Percentiles rank a stretch among this genome's conserved stretches.
Evolutionary conservation across 257 asterid genomes (phyloP).

Genomic region (Haberlea rhodopensis): DNA sequence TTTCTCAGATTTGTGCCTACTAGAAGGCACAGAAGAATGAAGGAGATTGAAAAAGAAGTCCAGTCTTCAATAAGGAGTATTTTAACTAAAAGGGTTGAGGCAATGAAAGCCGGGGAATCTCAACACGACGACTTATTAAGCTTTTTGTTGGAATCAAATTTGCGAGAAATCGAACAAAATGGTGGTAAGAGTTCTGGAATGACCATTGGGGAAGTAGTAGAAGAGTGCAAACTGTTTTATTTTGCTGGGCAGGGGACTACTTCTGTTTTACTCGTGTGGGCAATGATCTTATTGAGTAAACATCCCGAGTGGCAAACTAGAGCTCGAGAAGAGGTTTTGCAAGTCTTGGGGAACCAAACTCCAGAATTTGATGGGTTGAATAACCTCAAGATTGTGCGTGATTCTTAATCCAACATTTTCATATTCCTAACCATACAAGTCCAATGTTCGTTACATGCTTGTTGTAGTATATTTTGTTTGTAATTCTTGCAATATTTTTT

Average conservation of each 20-base stretch:
- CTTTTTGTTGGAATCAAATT: background rate
- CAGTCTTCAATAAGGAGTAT: background rate
- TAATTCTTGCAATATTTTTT: background rate
- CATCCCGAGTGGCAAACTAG: background rate
- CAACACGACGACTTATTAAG: background rate
- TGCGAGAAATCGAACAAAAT: background rate
- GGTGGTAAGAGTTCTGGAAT: background rate
- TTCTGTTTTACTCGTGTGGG: background rate
- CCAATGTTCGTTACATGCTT: background rate
- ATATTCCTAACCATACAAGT: background rate
- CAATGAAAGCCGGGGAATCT: background rate
- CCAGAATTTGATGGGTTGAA: background rate
- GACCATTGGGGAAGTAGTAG: background rate
- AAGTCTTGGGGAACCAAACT: background rate
- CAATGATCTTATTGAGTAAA: background rate
- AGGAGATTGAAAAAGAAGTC: background rate
- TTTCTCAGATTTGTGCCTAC: background rate
- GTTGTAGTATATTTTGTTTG: too few relatives aligned
- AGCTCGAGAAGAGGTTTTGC: conserved; percentile 1
- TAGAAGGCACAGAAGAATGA: background rate
- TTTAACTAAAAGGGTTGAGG: background rate
- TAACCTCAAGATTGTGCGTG: background rate
- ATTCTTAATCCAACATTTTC: background rate
- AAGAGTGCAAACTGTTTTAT: conserved; percentile 4
- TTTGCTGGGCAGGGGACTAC: background rate